Evolutionary conservation across 495 filamentous ascomycete species (phyloP), one percentile per base, ranked within the genome.

Genomic region (Aspergillus avenaceus): DNA sequence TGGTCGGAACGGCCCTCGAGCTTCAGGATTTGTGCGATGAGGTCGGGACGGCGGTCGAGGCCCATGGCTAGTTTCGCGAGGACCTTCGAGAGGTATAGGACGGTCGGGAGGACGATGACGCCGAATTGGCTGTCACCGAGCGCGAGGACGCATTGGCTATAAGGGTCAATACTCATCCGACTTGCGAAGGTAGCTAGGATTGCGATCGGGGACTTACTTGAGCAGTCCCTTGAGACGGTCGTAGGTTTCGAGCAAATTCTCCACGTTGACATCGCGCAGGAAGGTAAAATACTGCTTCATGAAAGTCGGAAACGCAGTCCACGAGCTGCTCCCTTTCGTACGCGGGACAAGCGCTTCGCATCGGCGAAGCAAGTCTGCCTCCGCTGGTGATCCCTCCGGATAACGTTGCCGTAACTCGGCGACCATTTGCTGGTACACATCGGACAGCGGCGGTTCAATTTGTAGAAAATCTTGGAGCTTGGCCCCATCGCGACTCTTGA

Each of bases 1-100:
- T 73, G 75, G 28, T 71, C 65, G 1, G 58, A 43, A n/a, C 74
- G 72, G 22, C 70, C 79, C 62, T 73, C 61, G 67, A 75, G 61
- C 61, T 68, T 55, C 63, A 77, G 61, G 59, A 82, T 49, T 75
- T 82, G 71, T 58, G 77, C 69, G 58, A 79, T 70, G 51, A 96
- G 69, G 31, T 91, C 80, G 4, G 90, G 87, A 55, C 81, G 75
- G 49, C 84, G 82, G 58, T 91, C 86, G 5, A 97, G 71, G 21
- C 79, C 84, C 72, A 93, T 90, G 4, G 91, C 88, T 34, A 93
- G 71, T 52, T 84, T 84, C 5, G 89, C 84, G 16, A 97, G 74
- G 2, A 88, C 79, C 45, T 80, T 77, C 11, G 86, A 92, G 32
- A 93, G 74, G 12, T 86, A 83, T 44, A 93, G 79, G 54, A 88